Evolutionary conservation across 148 eudicot genomes (phyloP).

Genomic region (Camellia japonica): DNA sequence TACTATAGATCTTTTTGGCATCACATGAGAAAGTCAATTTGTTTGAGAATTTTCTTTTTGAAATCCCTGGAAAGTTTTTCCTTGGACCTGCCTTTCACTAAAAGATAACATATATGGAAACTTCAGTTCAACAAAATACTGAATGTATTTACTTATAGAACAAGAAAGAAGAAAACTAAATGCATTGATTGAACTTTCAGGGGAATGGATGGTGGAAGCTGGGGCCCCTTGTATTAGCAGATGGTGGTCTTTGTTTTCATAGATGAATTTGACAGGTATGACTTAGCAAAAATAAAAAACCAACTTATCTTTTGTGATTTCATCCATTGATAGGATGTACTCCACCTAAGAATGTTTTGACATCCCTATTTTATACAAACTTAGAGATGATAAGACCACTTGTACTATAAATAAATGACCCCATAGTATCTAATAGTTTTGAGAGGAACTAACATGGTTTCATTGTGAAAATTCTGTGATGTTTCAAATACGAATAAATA

Average conservation of each 20-base stretch:
- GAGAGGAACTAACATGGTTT: not conserved
- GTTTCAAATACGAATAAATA: not conserved
- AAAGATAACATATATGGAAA: not conserved
- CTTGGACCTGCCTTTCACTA: not conserved
- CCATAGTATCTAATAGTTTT: not conserved
- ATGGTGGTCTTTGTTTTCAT: slow-evolving; percentile 98
- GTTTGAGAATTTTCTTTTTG: not conserved
- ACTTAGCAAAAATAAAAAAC: not conserved
- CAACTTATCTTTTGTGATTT: not conserved
- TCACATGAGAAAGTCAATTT: not conserved
- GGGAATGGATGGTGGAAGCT: slow-evolving; percentile 99
- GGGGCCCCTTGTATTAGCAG: slow-evolving; percentile 98
- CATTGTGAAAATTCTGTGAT: not conserved
- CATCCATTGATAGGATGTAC: not conserved
- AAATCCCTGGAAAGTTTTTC: not conserved
- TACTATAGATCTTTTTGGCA: not conserved
- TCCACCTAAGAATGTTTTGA: not conserved
- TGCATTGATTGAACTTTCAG: slow-evolving; percentile 26
- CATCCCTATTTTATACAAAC: slow-evolving; percentile 5
- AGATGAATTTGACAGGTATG: slow-evolving; percentile 73
- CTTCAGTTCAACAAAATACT: slow-evolving; percentile 4
- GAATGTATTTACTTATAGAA: not conserved
- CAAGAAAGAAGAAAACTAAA: not conserved
- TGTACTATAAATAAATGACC: not conserved
- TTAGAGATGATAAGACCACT: not conserved